Evolutionary conservation across 164 flowering plant species (phyloP).

Genomic region (Piper betle): DNA sequence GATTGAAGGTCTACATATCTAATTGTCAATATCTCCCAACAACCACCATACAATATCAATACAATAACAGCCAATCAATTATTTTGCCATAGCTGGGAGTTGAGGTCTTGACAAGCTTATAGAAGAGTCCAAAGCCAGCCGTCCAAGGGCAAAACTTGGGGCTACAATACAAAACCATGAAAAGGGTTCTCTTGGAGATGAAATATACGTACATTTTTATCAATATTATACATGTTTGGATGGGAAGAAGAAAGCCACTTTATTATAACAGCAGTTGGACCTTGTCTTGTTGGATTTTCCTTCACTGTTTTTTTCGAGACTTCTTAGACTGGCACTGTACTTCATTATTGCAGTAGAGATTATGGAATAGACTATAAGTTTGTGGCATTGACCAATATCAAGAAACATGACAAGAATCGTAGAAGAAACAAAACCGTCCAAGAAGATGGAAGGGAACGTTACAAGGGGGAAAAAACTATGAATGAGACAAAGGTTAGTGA

Average conservation of each 20-base stretch:
- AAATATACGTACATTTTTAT: not conserved
- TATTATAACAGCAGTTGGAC: conserved; percentile 16
- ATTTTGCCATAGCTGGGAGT: not conserved
- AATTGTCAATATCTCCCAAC: not conserved
- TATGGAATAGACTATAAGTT: not conserved
- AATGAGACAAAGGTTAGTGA: conserved; percentile 23
- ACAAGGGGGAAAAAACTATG: conserved; percentile 5
- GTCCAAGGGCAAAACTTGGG: not conserved
- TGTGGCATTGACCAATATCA: conserved; percentile 9
- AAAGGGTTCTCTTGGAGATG: not conserved
- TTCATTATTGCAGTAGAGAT: not conserved
- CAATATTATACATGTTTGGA: no score
- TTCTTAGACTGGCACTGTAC: not conserved
- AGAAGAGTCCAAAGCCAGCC: conserved; percentile 1
- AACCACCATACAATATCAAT: not conserved
- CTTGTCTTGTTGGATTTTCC: conserved; percentile 5
- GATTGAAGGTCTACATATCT: not conserved
- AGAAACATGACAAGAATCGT: not conserved
- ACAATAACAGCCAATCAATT: not conserved
- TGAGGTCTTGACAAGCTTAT: conserved; percentile 2
- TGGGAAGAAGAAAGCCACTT: not conserved
- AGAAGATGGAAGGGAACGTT: conserved; percentile 6
- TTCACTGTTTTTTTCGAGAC: no score
- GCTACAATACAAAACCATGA: not conserved
- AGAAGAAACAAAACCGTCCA: conserved; percentile 9